A percentile compares a stretch with the other conserved stretches of the same genome.
phyloP scores from a whole-genome alignment of 345 rosid species.

The Psidium friedrichsthalianum region DNA sequence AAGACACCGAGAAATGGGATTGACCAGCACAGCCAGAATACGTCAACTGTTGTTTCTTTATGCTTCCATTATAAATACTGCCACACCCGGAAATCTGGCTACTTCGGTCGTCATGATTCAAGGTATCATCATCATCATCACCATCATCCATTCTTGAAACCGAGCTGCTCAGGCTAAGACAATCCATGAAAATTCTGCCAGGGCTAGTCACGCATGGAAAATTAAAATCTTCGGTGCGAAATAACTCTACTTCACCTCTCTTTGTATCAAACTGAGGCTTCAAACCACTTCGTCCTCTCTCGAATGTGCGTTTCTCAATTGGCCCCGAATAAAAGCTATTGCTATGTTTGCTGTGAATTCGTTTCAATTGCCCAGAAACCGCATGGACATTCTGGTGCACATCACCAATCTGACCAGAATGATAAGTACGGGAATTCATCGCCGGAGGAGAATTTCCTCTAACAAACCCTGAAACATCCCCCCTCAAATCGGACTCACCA shows the following conservation, averaged over 20 bases:
- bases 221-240: slow-evolving; percentile 45
- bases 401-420: slow-evolving; percentile 9
- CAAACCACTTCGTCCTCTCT: slow-evolving; percentile 17
- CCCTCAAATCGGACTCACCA: slow-evolving; percentile 37
- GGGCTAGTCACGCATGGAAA: slow-evolving; percentile 80
- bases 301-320: slow-evolving; percentile 5
- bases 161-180: slow-evolving; percentile 68
- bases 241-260: slow-evolving; percentile 33
- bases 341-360: slow-evolving; percentile 41
- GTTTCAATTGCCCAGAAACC: slow-evolving; percentile 30
- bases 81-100: slow-evolving; percentile 37
- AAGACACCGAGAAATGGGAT: slow-evolving; percentile 10
- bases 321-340: slow-evolving; percentile 17
- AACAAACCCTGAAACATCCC: slow-evolving; percentile 4
- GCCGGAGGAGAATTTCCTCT: slow-evolving; percentile 8
- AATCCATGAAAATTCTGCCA: slow-evolving; percentile 73
- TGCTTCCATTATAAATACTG: slow-evolving; percentile 18
- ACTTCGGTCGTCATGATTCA: slow-evolving; percentile 21
- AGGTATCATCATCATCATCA: slow-evolving; percentile 29
- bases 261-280: slow-evolving; percentile 24
- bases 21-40: slow-evolving; percentile 13
- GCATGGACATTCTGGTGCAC: slow-evolving; percentile 7
- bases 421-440: slow-evolving; percentile 17
- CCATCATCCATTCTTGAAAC: slow-evolving; percentile 40
- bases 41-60: slow-evolving; percentile 16